Base-by-base conservation (phyloP, 2,329 filamentous ascomycete genomes). In the Penicillium thymicola region DNA sequence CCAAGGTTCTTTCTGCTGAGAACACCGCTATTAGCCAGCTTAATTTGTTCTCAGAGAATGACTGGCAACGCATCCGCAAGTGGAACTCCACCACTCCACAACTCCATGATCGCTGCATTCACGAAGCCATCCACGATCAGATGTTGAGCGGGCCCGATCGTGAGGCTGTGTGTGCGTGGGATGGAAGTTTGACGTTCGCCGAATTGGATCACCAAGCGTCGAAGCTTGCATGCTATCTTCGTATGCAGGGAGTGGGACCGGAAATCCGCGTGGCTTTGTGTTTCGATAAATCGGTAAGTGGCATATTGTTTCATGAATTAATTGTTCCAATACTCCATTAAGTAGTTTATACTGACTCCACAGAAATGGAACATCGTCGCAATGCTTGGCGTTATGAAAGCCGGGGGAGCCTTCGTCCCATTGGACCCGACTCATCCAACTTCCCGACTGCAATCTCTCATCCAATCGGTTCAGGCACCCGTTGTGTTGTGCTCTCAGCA, bases 11-110 rank as follows among this genome's bases (percentile, higher is more conserved):
- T 13, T 70, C 74, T 2, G 67, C 70, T 4, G 76, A 79, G 0
- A 72, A 75, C 10, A 72, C 70, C 16, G 68, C 72, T 4, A 71
- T 84, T 49, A 76, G 72, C 6, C 71, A 81, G 21, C 69, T 81
- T 27, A 79, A 84, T 65, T 72, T 83, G 3, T 84, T 85, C 62
- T 84, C 78, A 13, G 79, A 82, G 46, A 74, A 79, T 9, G 83
- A 86, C 61, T 79, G 80, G 59, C 75, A 79, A 5, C 81, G 84
- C 54, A 78, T 85, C 41, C 66, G 81, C 8, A 76, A 78, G 5
- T 84, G 83, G 72, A 82, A 81, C 49, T 77, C 77, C 60, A 76
- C 77, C 30, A 67, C 70, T 0, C 75, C 75, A 2, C 65, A 72
- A 36, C 68, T 66, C 2, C 72, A 76, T 1, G 73, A 77, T 5